Conservation (phyloP, 495 filamentous ascomycete genomes). For the Talaromyces stipitatus region DNA sequence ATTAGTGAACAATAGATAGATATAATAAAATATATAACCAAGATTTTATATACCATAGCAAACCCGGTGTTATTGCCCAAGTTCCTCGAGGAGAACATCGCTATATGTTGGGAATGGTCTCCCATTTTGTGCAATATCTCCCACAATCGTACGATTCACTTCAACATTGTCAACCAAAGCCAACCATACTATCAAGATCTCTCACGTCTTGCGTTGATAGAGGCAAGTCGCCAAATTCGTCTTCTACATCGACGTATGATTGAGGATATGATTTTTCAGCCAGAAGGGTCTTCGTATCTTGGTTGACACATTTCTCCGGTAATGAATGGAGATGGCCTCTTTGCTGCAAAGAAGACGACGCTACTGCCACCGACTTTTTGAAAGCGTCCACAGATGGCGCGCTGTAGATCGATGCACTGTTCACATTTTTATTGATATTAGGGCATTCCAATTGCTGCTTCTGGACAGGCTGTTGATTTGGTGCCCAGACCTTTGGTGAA, state of each 20-base stretch:
- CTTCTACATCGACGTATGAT: background rate
- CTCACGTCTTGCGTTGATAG: constrained; percentile 5
- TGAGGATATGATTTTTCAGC: background rate
- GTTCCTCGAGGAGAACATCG: background rate
- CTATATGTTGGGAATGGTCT: background rate
- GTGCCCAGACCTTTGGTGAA: background rate
- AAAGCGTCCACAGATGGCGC: background rate
- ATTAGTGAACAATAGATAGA: background rate
- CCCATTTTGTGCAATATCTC: background rate
- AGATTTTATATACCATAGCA: background rate
- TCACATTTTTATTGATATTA: background rate
- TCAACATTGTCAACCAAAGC: background rate
- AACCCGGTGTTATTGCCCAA: background rate
- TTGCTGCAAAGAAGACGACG: background rate
- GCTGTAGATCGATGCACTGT: background rate
- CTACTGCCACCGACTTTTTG: background rate
- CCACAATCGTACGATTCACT: background rate
- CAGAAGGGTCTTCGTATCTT: background rate
- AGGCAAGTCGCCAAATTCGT: constrained; percentile 1
- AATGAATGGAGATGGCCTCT: background rate
- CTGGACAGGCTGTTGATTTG: background rate
- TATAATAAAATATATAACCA: no score
- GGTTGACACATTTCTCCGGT: background rate
- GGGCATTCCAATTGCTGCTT: background rate
- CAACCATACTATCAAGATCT: constrained; percentile 1